Base-by-base conservation (phyloP, 768 basidiomycete species). In the Exsudoporus frostii region DNA sequence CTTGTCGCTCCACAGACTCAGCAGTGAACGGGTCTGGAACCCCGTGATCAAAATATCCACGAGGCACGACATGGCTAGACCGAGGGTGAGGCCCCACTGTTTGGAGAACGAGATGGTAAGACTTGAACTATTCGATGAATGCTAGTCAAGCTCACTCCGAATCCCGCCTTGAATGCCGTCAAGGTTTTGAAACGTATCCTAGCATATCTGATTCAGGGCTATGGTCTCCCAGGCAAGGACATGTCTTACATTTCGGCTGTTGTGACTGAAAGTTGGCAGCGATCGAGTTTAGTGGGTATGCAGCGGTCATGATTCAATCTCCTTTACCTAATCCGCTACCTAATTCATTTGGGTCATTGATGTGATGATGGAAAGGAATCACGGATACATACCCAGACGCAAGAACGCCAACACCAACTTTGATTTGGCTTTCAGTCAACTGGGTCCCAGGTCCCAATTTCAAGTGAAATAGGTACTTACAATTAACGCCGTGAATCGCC, bases 31-130 rank as follows among this genome's bases (percentile, higher is more conserved):
- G 27, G 76, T 77, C 40, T 82, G 65, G 39, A 70, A 71, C 3
- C 59, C 68, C 5, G 79, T 78, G 44, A 83, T 76, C 19, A 82
- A 62, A 27, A 82, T 59, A 56, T 83, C 81, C 15, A 82, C 65
- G 7, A 72, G 61, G 5, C 76, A 76, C 3, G 80, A 82, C 13
- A 82, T 65, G 0, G 77, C 68, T 4, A 83, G 69, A 9, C 81
- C 81, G 1, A 73, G 67, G 3, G 81, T 82, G 51, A 82, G 80
- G 14, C 76, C 63, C 73, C 76, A 78, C 79, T 82, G 50, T 36
- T 50, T 13, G 33, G 27, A 15, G 42, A 44, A 22, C 30, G 33
- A 36, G 17, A 48, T 20, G 45, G 22, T 54, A 32, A 54, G 53
- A 52, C 25, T 4, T 6, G 5, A 30, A 46, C 22, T 6, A 38